Conservation (phyloP, 2,329 filamentous ascomycete genomes). For the Cytospora mali region DNA sequence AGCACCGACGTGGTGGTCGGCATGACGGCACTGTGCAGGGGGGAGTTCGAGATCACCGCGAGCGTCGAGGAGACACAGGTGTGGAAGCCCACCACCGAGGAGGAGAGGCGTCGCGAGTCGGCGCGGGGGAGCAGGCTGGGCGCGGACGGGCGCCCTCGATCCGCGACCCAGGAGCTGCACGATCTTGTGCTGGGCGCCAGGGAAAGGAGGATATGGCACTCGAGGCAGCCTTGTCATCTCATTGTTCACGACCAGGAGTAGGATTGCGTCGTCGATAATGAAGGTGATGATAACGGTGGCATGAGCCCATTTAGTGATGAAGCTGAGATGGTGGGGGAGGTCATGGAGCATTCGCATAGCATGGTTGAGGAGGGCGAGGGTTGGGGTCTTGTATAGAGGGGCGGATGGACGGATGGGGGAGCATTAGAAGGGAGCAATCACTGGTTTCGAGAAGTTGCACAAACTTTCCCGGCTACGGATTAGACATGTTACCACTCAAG, state of each 20-base stretch:
- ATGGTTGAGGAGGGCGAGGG: background rate
- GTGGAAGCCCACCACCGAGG: conserved; percentile 40
- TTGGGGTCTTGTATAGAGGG: conserved; percentile 8
- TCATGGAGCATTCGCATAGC: background rate
- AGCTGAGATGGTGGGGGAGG: background rate
- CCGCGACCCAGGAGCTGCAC: conserved; percentile 59
- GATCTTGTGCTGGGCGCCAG: conserved; percentile 60
- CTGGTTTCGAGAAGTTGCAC: background rate
- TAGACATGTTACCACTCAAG: background rate
- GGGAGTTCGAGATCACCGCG: conserved; percentile 80
- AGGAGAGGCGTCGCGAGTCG: conserved; percentile 35
- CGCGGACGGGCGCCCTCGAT: conserved; percentile 42
- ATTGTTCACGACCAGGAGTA: conserved; percentile 51
- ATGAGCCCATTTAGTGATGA: background rate
- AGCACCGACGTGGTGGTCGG: conserved; percentile 67
- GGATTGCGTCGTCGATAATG: background rate
- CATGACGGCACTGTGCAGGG: conserved; percentile 74
- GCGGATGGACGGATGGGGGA: background rate
- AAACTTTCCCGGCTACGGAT: background rate
- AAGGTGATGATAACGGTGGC: background rate
- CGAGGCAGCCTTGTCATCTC: conserved; percentile 58
- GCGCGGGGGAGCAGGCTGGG: conserved; percentile 33
- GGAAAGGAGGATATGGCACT: conserved; percentile 68
- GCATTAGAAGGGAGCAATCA: background rate
- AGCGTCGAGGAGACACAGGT: conserved; percentile 78